phyloP scores from a whole-genome alignment of 78 protist genomes.

The Dictyostelium purpureum region DNA sequence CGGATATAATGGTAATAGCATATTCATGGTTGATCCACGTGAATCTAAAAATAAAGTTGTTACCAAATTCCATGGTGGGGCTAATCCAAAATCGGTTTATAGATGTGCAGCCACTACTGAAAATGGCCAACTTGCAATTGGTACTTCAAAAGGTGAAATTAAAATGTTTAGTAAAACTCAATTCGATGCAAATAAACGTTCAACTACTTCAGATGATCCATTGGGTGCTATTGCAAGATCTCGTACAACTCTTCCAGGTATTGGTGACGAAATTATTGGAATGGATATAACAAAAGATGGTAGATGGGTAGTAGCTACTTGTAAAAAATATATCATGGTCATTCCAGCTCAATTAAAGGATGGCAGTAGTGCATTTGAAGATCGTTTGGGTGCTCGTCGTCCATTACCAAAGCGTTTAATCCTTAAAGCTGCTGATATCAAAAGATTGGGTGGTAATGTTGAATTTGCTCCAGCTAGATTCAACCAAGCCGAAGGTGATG shows the following conservation, averaged over 20 bases:
- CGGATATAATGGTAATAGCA: constrained; percentile 54
- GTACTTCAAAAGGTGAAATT: constrained; percentile 80
- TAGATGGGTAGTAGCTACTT: constrained; percentile 85
- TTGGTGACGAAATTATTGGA: constrained; percentile 81
- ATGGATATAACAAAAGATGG: constrained; percentile 82
- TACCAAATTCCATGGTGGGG: constrained; percentile 44
- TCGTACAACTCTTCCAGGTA: constrained; percentile 81
- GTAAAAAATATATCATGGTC: constrained; percentile 73
- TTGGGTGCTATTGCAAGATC: constrained; percentile 46
- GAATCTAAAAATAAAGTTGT: constrained; percentile 27
- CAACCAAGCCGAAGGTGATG: neutral
- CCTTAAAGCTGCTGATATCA: constrained; percentile 46
- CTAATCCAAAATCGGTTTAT: neutral
- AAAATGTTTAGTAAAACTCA: constrained; percentile 35
- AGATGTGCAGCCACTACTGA: constrained; percentile 79
- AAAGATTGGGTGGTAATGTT: constrained; percentile 64
- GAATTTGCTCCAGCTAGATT: constrained; percentile 84
- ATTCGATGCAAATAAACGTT: constrained; percentile 28
- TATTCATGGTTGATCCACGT: constrained; percentile 82
- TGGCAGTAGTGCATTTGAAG: constrained; percentile 78
- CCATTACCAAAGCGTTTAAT: constrained; percentile 73
- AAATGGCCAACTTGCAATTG: constrained; percentile 76
- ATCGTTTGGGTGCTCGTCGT: constrained; percentile 38
- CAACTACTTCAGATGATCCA: neutral
- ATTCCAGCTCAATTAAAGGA: constrained; percentile 52